Evolutionary conservation across 2,329 filamentous ascomycete species (phyloP).

Genomic region (Trichoderma oligosporum): DNA sequence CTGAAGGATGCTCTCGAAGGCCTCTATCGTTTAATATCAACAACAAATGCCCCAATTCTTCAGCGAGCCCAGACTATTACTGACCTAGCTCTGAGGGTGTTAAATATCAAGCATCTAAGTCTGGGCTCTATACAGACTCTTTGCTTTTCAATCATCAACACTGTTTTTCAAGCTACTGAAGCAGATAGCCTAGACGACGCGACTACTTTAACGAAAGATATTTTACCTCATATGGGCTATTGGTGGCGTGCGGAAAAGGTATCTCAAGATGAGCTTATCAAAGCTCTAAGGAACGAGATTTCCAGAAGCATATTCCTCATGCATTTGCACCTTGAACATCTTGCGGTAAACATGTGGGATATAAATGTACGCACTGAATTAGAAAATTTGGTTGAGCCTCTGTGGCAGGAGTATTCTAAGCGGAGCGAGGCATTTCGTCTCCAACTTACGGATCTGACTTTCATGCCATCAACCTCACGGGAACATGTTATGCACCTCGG

Average conservation of each 20-base stretch:
- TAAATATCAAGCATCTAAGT: constrained; percentile 56
- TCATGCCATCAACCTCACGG: constrained; percentile 45
- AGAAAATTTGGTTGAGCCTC: constrained; percentile 62
- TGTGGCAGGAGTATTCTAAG: constrained; percentile 76
- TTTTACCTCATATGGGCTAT: constrained; percentile 67
- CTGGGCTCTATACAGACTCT: constrained; percentile 64
- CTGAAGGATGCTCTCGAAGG: constrained; percentile 52
- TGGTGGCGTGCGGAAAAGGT: constrained; percentile 74
- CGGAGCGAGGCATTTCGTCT: constrained; percentile 68
- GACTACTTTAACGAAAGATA: constrained; percentile 53
- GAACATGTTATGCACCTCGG: constrained; percentile 44
- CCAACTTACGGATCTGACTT: constrained; percentile 71
- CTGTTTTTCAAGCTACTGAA: constrained; percentile 60
- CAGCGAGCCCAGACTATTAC: constrained; percentile 55
- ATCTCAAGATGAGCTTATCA: constrained; percentile 57
- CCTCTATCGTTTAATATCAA: constrained; percentile 59
- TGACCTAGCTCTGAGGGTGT: constrained; percentile 53
- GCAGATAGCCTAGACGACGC: constrained; percentile 66
- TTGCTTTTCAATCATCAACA: constrained; percentile 73
- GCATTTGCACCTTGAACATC: constrained; percentile 58
- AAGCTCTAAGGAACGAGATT: constrained; percentile 70
- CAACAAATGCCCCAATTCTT: constrained; percentile 64
- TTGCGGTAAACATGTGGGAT: constrained; percentile 44
- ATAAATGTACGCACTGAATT: constrained; percentile 45
- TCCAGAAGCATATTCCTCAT: constrained; percentile 67